phyloP scores from a whole-genome alignment of 306 rosid species.

The Trifolium subterraneum region DNA sequence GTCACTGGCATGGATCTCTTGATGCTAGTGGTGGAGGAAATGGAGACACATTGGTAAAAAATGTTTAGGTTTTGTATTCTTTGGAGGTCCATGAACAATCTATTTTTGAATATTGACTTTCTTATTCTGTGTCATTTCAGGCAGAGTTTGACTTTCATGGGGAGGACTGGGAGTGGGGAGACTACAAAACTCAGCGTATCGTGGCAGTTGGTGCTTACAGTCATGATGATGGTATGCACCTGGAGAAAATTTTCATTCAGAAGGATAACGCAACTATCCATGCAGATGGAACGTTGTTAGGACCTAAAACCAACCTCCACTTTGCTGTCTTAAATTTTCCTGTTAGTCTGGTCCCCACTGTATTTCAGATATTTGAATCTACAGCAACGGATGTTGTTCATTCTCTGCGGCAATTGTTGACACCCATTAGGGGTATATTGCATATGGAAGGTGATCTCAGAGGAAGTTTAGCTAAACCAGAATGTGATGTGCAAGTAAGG shows the following conservation, averaged over 20 bases:
- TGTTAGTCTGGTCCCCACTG: conserved; percentile 88
- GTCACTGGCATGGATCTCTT: conserved; percentile 93
- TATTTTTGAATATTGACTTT: conserved; percentile 39
- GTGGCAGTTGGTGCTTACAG: conserved; percentile 89
- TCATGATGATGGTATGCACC: conserved; percentile 81
- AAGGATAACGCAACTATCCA: conserved; percentile 94
- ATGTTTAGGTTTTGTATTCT: conserved; percentile 28
- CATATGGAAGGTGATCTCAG: conserved; percentile 99
- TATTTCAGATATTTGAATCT: conserved; percentile 85
- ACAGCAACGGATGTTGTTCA: conserved; percentile 86
- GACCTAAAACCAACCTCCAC: conserved; percentile 87
- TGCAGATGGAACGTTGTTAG: conserved; percentile 93
- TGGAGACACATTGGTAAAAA: conserved; percentile 86
- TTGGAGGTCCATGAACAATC: conserved; percentile 35
- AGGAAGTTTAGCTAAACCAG: conserved; percentile 93
- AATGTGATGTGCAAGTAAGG: conserved; percentile 96
- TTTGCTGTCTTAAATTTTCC: conserved; percentile 93
- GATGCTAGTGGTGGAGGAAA: conserved; percentile 99
- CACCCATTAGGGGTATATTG: conserved; percentile 90
- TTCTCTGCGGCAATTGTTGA: conserved; percentile 77
- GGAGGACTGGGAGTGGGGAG: conserved; percentile 99
- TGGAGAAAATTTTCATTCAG: conserved; percentile 83
- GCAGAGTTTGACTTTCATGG: conserved; percentile 94
- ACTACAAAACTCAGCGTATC: conserved; percentile 89
- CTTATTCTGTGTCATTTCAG: conserved; percentile 55